Evolutionary conservation across 208 protist species (phyloP).

Genomic region (Crithidia thermophila): DNA sequence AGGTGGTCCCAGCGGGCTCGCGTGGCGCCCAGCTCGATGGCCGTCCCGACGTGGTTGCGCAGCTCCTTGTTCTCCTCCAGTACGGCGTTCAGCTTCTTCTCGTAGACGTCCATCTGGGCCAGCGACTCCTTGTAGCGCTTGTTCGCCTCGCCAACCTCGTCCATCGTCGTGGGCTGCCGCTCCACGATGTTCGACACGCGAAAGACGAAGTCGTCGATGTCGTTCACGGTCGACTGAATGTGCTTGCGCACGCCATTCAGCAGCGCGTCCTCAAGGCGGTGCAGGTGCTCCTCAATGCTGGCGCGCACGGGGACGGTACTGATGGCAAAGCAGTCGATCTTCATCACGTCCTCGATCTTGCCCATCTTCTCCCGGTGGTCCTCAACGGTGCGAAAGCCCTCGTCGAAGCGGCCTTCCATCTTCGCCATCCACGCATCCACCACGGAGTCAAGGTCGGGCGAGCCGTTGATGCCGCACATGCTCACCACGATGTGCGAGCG

Average conservation of each 20-base stretch:
- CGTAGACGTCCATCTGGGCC: slow-evolving; percentile 59
- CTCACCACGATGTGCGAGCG: slow-evolving; percentile 86
- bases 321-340: slow-evolving; percentile 95
- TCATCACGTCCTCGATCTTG: slow-evolving; percentile 89
- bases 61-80: slow-evolving; percentile 91
- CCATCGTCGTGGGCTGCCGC: slow-evolving; percentile 91
- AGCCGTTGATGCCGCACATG: slow-evolving; percentile 87
- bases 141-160: slow-evolving; percentile 92
- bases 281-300: slow-evolving; percentile 93
- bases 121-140: slow-evolving; percentile 74
- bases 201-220: slow-evolving; percentile 91
- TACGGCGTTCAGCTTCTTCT: slow-evolving; percentile 67
- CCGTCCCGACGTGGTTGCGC: slow-evolving; percentile 65
- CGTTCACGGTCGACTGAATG: slow-evolving; percentile 61
- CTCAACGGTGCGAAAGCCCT: slow-evolving; percentile 91
- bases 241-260: slow-evolving; percentile 82
- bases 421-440: slow-evolving; percentile 77
- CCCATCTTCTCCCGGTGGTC: slow-evolving; percentile 82
- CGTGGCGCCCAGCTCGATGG: slow-evolving; percentile 79
- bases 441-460: slow-evolving; percentile 89
- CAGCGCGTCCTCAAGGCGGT: slow-evolving; percentile 89
- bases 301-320: slow-evolving; percentile 92
- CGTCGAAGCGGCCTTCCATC: slow-evolving; percentile 65
- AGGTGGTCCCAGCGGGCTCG: slow-evolving; percentile 94
- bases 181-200: slow-evolving; percentile 88